A percentile compares a stretch with the other conserved stretches of the same genome.
These are phyloP conservation scores for Haberlea rhodopensis DNA, from an alignment of 257 asterid species.

Conservation along the genomic window DNA sequence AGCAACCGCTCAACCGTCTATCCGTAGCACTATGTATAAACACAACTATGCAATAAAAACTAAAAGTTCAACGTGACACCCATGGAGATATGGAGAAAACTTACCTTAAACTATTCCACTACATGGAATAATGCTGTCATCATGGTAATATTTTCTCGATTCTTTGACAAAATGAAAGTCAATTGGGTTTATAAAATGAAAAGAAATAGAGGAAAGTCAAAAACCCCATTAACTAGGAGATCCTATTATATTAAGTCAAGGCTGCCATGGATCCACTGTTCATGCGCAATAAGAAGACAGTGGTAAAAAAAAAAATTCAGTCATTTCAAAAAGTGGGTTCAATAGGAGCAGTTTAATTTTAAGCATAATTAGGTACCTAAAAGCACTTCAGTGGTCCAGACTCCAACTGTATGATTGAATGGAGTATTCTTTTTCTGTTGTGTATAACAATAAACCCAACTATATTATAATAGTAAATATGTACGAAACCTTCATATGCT, in stretches of 20 bases:
- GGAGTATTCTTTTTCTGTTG: slow-evolving; percentile 13
- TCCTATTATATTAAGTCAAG: slow-evolving; percentile 7
- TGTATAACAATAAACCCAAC: no score
- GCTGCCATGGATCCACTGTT: neutral
- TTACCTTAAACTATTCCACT: neutral
- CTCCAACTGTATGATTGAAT: slow-evolving; percentile 30
- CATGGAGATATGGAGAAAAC: neutral
- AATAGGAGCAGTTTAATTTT: neutral
- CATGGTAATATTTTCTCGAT: neutral
- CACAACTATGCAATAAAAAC: neutral
- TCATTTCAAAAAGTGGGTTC: slow-evolving; percentile 14
- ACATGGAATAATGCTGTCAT: neutral
- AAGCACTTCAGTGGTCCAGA: slow-evolving; percentile 21
- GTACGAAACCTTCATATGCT: no score
- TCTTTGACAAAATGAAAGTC: neutral
- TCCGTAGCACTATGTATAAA: neutral
- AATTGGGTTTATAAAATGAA: neutral
- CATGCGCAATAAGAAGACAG: slow-evolving; percentile 1
- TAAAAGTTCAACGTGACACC: neutral
- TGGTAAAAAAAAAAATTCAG: neutral
- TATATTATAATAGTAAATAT: no score
- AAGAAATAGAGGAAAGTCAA: slow-evolving; percentile 13
- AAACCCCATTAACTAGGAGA: slow-evolving; percentile 8
- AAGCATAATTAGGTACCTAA: slow-evolving; percentile 20
- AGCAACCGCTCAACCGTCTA: no score